These are phyloP conservation scores for Amanita subjunquillea DNA, from an alignment of 768 basidiomycete species.

Conservation along the genomic window DNA sequence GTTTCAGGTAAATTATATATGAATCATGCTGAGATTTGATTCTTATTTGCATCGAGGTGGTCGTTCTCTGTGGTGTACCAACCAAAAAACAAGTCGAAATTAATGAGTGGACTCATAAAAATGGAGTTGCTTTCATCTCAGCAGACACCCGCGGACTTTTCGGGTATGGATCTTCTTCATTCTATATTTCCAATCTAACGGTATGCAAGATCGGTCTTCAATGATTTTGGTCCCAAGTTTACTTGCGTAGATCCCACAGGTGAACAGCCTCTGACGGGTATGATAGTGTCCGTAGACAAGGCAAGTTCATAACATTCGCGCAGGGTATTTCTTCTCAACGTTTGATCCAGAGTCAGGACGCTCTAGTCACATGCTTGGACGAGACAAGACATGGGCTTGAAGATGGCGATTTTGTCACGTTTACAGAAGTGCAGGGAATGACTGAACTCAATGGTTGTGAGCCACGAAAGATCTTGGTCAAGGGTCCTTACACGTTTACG, in stretches of 20 bases:
- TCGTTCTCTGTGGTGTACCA: conserved; percentile 77
- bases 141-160: conserved; percentile 91
- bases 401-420: conserved; percentile 96
- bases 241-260: conserved; percentile 98
- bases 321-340: neutral
- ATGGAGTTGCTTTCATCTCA: conserved; percentile 85
- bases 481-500: conserved; percentile 95
- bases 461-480: conserved; percentile 85
- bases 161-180: conserved; percentile 43
- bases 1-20: conserved; percentile 62
- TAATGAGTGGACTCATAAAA: conserved; percentile 87
- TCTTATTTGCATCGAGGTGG: conserved; percentile 40
- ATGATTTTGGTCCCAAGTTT: conserved; percentile 93
- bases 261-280: conserved; percentile 85
- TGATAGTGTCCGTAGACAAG: conserved; percentile 92
- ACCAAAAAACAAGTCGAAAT: conserved; percentile 85
- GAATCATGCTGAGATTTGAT: conserved; percentile 5
- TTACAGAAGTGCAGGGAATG: conserved; percentile 95
- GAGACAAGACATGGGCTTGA: conserved; percentile 98
- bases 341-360: conserved; percentile 61
- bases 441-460: conserved; percentile 82
- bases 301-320: conserved; percentile 24
- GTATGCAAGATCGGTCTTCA: conserved; percentile 74
- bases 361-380: conserved; percentile 92
- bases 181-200: neutral